These are phyloP conservation scores for Filobasidium wieringae DNA, from an alignment of 768 basidiomycete species.

Conservation along the genomic window DNA sequence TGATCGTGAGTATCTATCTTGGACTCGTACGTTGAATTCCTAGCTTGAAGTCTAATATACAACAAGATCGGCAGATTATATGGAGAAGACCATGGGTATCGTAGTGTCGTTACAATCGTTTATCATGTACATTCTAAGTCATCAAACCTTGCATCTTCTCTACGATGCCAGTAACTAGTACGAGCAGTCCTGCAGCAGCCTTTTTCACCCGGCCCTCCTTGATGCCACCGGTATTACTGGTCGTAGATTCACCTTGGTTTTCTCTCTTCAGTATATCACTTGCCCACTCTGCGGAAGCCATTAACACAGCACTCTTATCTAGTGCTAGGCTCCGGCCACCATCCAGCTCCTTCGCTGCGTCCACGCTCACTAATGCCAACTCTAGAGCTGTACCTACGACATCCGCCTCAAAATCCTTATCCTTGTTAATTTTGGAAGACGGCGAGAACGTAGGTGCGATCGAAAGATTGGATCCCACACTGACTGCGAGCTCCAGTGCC, in stretches of 20 bases:
- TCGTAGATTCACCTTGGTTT: constrained; percentile 54
- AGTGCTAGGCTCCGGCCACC: constrained; percentile 60
- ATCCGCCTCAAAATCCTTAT: constrained; percentile 50
- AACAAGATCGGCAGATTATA: too few relatives aligned
- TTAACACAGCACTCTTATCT: constrained; percentile 60
- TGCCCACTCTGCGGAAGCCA: constrained; percentile 73
- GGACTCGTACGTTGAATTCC: too few relatives aligned
- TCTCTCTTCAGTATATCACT: constrained; percentile 52
- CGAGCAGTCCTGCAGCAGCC: constrained; percentile 64
- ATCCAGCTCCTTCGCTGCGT: constrained; percentile 64
- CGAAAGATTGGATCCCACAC: constrained; percentile 58
- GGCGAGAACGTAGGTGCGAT: constrained; percentile 34
- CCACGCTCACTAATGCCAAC: constrained; percentile 61
- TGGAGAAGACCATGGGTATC: too few relatives aligned
- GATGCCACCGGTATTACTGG: constrained; percentile 55
- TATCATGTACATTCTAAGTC: neutral
- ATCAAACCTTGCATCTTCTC: constrained; percentile 46
- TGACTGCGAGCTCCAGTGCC: constrained; percentile 68
- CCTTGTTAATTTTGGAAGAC: constrained; percentile 26
- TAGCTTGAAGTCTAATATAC: too few relatives aligned
- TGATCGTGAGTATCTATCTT: too few relatives aligned
- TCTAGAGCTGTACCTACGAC: constrained; percentile 67
- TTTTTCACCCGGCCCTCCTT: constrained; percentile 48
- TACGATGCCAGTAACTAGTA: constrained; percentile 64
- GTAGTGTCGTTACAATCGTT: neutral